Base-by-base conservation (phyloP, 1,284 basidiomycete species). In the Mycosarcoma mackinlayi region DNA sequence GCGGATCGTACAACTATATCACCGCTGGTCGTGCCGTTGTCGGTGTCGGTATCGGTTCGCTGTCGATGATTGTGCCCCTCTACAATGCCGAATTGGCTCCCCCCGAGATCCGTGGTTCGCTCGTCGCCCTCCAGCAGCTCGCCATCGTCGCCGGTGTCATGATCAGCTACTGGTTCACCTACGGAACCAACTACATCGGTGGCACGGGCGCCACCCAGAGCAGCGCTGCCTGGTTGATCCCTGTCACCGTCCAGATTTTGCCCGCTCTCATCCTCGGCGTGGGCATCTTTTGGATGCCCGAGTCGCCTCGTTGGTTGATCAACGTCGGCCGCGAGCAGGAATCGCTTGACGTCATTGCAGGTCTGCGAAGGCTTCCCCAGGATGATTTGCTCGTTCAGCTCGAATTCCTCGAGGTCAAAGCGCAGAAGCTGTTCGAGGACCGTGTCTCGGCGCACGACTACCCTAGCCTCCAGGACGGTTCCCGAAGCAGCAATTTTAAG, bases 31-130 rank as follows among this genome's bases (percentile, higher is more conserved):
- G 91, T 28, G 87, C 88, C 0, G 84, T 92, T 0, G 90, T 90
- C 4, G 91, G 91, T 6, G 72, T 92, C n/a, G 91, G 91, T 6
- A 89, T 92, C 7, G 91, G 91, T 9, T 89, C 89, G 8, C 83
- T 92, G 28, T 90, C 89, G 73, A 91, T 90, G 88, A 85, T 92
- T 14, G 88, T 88, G 0, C 73, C 73, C 0, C 56, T 92, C 6
- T 92, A 92, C 82, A 91, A 92, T 86, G 89, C 90, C 1, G 91
- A 92, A 83, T 91, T 92, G 40, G 89, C 88, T 64, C 87, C 91
- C 14, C 90, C 91, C 0, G 91, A 92, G 83, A 86, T 90, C 0
- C 86, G 91, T n/a, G 91, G 91, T 6, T 90, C 91, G 0, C 86
- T 92, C 31, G 86, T 92, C 81, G 88, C 90, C 0, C 85, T 92